Evolutionary conservation across 805 yeast genomes (phyloP).

Genomic region (Candida insectorum): DNA sequence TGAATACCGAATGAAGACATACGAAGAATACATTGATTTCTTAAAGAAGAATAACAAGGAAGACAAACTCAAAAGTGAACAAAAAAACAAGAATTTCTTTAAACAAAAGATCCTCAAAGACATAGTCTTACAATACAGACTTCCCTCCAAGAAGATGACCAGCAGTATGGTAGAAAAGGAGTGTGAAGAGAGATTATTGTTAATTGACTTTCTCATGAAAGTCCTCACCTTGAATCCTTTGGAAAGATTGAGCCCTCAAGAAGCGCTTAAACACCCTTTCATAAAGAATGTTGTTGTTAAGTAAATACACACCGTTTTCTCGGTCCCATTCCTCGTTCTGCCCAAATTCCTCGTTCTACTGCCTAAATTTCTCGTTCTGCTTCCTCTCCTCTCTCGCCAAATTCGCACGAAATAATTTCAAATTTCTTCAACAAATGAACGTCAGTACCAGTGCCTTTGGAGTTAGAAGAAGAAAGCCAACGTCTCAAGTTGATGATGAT

Average conservation of each 20-base stretch:
- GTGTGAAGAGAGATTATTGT: constrained; percentile 62
- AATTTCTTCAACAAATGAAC: constrained; percentile 58
- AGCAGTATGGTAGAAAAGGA: constrained; percentile 61
- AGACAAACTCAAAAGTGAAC: constrained; percentile 46
- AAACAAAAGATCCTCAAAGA: constrained; percentile 61
- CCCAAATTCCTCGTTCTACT: too few species aligned
- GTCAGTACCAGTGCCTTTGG: constrained; percentile 86
- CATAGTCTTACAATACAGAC: constrained; percentile 71
- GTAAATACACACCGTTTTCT: too few species aligned
- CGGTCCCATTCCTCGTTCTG: too few species aligned
- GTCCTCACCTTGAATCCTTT: constrained; percentile 82
- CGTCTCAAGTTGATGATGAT: constrained; percentile 72
- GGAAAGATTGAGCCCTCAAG: constrained; percentile 96
- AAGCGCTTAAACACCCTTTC: constrained; percentile 89
- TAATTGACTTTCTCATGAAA: constrained; percentile 76
- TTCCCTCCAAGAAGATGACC: constrained; percentile 58
- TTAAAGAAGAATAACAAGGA: constrained; percentile 26
- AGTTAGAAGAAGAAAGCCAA: constrained; percentile 66
- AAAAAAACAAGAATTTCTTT: constrained; percentile 84
- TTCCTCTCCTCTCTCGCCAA: too few species aligned
- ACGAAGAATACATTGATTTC: constrained; percentile 34
- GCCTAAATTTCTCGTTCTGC: too few species aligned
- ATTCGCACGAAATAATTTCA: too few species aligned
- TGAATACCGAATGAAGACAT: constrained; percentile 28
- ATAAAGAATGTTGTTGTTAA: constrained; percentile 34